phyloP scores from a whole-genome alignment of 208 protist genomes.

The Herpetomonas tarakana region DNA sequence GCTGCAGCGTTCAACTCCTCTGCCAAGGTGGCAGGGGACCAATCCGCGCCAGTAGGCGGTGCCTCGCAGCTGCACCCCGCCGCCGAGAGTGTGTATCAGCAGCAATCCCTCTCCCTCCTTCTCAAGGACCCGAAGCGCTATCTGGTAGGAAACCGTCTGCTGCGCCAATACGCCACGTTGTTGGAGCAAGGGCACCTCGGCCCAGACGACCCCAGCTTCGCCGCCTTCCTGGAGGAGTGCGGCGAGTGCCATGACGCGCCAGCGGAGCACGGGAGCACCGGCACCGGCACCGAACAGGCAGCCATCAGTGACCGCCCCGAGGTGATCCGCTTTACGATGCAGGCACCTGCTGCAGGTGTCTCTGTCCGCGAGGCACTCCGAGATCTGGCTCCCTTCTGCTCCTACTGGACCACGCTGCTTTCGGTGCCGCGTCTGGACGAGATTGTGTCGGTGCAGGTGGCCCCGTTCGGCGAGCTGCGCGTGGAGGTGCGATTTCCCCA shows the following conservation, averaged over 20 bases:
- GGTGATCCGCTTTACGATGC: constrained; percentile 50
- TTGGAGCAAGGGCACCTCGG: constrained; percentile 44
- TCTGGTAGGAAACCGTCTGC: constrained; percentile 58
- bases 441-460: neutral
- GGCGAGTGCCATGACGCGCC: constrained; percentile 56
- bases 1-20: constrained; percentile 6
- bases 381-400: constrained; percentile 54
- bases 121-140: constrained; percentile 61
- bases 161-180: constrained; percentile 56
- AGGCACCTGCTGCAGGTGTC: constrained; percentile 3
- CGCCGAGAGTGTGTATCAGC: neutral
- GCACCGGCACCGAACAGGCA: neutral
- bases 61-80: neutral
- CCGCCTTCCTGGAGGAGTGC: constrained; percentile 78
- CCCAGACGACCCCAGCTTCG: constrained; percentile 41
- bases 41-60: neutral
- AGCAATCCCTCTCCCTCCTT: constrained; percentile 21
- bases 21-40: neutral
- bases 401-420: constrained; percentile 77
- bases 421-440: neutral
- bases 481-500: constrained; percentile 51
- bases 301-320: constrained; percentile 24
- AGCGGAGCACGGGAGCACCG: too few species aligned
- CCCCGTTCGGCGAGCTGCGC: constrained; percentile 39
- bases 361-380: constrained; percentile 22